Evolutionary conservation across 2,329 filamentous ascomycete species (phyloP).

Genomic region (Colletotrichum spaethianum): DNA sequence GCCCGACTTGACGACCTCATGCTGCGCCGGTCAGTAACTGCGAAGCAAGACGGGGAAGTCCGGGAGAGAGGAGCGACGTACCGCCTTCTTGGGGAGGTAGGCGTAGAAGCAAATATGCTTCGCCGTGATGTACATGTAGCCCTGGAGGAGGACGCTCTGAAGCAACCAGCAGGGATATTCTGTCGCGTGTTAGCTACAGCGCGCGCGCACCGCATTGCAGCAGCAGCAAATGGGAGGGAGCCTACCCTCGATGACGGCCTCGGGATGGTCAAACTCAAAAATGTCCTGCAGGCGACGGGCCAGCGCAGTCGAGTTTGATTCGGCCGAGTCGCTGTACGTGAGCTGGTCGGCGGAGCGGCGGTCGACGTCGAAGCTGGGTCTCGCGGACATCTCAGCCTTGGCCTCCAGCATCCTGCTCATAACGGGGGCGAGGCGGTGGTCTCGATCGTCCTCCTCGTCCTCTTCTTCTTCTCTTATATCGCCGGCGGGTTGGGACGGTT

Average conservation of each 20-base stretch:
- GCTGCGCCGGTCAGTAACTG: slow-evolving; percentile 56
- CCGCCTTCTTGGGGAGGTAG: slow-evolving; percentile 93
- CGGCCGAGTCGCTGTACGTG: slow-evolving; percentile 49
- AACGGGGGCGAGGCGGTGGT: slow-evolving; percentile 74
- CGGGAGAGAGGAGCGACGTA: slow-evolving; percentile 57
- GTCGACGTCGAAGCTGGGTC: slow-evolving; percentile 71
- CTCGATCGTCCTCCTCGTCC: slow-evolving; percentile 44
- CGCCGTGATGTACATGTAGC: slow-evolving; percentile 95
- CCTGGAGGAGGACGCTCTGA: slow-evolving; percentile 91
- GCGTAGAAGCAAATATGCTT: slow-evolving; percentile 98
- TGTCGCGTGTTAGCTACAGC: slow-evolving; percentile 47
- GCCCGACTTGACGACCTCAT: slow-evolving; percentile 85
- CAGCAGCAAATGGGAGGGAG: background rate
- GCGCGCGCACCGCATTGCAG: slow-evolving; percentile 3
- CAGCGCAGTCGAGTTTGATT: slow-evolving; percentile 69
- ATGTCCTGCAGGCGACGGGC: slow-evolving; percentile 84
- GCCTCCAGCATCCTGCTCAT: slow-evolving; percentile 86
- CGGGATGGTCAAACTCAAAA: slow-evolving; percentile 84
- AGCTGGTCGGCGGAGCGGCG: slow-evolving; percentile 57
- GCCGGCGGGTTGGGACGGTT: slow-evolving; percentile 24
- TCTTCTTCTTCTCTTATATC: slow-evolving; percentile 32
- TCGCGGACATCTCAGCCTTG: slow-evolving; percentile 72
- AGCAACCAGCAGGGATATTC: slow-evolving; percentile 96
- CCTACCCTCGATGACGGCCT: slow-evolving; percentile 85
- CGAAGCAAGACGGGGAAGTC: slow-evolving; percentile 16